phyloP scores from a whole-genome alignment of 2,329 filamentous ascomycete genomes.

The Cladosporium oxysporum region DNA sequence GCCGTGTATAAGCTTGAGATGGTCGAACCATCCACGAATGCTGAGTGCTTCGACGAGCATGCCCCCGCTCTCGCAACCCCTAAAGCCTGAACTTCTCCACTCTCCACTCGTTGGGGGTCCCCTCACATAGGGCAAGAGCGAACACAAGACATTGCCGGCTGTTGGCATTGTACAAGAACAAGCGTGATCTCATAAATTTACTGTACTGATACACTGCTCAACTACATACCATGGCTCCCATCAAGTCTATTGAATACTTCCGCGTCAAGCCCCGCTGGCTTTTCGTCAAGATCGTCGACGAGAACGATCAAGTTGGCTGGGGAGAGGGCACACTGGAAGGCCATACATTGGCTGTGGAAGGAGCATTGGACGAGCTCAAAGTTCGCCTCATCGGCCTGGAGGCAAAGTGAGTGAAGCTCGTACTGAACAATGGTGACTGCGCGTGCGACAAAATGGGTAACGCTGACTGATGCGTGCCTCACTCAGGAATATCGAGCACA shows the following conservation, averaged over 20 bases:
- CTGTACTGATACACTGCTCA: not conserved
- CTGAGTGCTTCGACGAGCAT: too few species aligned
- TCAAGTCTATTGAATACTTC: slow-evolving; percentile 68
- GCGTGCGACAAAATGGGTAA: not conserved
- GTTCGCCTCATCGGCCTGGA: slow-evolving; percentile 64
- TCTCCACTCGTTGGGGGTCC: not conserved
- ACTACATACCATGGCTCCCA: slow-evolving; percentile 56
- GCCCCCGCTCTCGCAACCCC: not conserved
- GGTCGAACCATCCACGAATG: too few species aligned
- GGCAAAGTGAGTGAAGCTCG: slow-evolving; percentile 51
- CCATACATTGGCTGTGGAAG: slow-evolving; percentile 71
- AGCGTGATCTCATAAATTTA: too few species aligned
- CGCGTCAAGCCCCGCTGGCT: slow-evolving; percentile 72
- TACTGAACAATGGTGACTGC: not conserved
- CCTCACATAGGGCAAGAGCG: not conserved
- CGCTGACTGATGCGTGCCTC: slow-evolving; percentile 34
- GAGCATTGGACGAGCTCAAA: slow-evolving; percentile 66
- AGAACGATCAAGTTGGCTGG: slow-evolving; percentile 65
- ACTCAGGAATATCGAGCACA: slow-evolving; percentile 74
- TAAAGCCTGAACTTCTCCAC: not conserved
- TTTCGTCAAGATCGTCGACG: slow-evolving; percentile 73
- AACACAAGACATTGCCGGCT: not conserved
- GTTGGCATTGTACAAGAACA: slow-evolving; percentile 11
- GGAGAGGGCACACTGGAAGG: slow-evolving; percentile 75
- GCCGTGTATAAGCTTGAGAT: too few species aligned